Percentiles rank a stretch among this genome's conserved stretches.
phyloP scores from a whole-genome alignment of 208 protist species.

The Herpetomonas muscarum region DNA sequence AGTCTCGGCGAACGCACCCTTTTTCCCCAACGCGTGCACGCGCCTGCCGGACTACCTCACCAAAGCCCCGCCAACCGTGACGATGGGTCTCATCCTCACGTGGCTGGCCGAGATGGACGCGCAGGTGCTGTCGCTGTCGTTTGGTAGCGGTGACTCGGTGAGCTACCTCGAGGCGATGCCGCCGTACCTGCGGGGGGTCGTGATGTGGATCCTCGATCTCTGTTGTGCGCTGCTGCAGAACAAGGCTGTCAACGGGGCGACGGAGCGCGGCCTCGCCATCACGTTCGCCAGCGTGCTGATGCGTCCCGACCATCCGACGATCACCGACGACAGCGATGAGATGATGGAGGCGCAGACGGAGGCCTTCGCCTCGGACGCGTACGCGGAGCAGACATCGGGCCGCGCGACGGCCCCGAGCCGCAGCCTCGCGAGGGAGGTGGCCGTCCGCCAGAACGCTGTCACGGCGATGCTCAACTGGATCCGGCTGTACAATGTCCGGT shows the following conservation, averaged over 20 bases:
- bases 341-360: conserved; percentile 9
- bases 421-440: conserved; percentile 34
- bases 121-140: conserved; percentile 57
- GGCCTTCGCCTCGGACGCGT: conserved; percentile 10
- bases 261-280: conserved; percentile 53
- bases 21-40: conserved; percentile 72
- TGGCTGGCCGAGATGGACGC: conserved; percentile 71
- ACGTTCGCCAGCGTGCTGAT: conserved; percentile 74
- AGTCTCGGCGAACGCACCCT: conserved; percentile 17
- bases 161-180: conserved; percentile 72
- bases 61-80: conserved; percentile 64
- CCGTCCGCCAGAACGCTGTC: conserved; percentile 43
- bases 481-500: conserved; percentile 42
- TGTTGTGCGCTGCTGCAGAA: conserved; percentile 69
- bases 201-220: conserved; percentile 72
- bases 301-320: conserved; percentile 12
- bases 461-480: conserved; percentile 72
- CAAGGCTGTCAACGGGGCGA: conserved; percentile 54
- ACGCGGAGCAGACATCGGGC: background rate
- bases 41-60: conserved; percentile 52
- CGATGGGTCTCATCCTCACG: conserved; percentile 61
- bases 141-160: conserved; percentile 60
- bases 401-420: background rate
- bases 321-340: conserved; percentile 20
- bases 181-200: conserved; percentile 53